Conservation (phyloP, 176 grass and related monocot genomes). For the Microstegium vimineum region DNA sequence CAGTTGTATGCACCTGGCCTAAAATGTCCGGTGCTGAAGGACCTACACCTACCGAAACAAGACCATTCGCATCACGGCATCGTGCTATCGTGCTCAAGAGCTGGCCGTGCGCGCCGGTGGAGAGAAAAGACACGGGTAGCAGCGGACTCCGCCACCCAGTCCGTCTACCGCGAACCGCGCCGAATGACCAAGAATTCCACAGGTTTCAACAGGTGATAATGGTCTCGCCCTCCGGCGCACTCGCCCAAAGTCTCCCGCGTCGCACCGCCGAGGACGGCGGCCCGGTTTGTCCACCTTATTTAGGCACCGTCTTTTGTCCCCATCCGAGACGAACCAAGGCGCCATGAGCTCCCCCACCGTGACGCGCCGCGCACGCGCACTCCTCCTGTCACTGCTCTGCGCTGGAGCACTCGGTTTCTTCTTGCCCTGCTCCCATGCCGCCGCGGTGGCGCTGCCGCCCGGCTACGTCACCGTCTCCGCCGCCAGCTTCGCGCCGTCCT, state of each 20-base stretch:
- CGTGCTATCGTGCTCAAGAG: background rate
- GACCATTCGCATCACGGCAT: background rate
- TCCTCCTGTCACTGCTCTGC: conserved; percentile 20
- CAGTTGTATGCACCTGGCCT: background rate
- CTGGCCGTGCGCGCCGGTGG: background rate
- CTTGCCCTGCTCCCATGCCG: background rate
- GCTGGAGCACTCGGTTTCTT: background rate
- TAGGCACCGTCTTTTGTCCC: conserved; percentile 28
- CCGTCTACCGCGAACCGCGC: background rate
- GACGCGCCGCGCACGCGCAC: background rate
- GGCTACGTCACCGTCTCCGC: conserved; percentile 37
- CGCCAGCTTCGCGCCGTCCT: conserved; percentile 3
- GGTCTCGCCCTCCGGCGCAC: conserved; percentile 4
- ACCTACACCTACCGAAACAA: conserved; percentile 1
- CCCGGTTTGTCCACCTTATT: conserved; percentile 11
- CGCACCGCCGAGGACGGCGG: background rate
- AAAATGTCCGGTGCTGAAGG: background rate
- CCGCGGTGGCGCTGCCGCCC: background rate
- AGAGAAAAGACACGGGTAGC: background rate
- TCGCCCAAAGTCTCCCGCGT: background rate
- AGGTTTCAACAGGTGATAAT: background rate
- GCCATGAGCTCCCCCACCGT: conserved; percentile 25
- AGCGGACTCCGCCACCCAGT: background rate
- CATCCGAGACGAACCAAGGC: background rate
- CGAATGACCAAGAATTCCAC: background rate